Evolutionary conservation across 129 eudicot species (phyloP).

Genomic region (Deinandra increscens): DNA sequence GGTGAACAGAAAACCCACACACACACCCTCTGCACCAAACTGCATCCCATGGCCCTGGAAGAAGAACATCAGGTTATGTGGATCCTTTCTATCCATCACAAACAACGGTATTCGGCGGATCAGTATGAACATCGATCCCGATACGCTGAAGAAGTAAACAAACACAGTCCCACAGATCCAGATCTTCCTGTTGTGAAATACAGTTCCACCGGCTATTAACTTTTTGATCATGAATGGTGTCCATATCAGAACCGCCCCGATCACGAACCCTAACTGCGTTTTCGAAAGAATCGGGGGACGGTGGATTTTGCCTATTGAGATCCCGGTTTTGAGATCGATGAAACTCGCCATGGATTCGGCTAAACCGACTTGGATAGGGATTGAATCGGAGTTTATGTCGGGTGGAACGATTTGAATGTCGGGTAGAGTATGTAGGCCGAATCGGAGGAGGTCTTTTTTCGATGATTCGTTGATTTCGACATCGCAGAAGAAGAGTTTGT

Average conservation of each 20-base stretch:
- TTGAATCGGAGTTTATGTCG: slow-evolving; percentile 43
- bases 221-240: slow-evolving; percentile 52
- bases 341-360: slow-evolving; percentile 24
- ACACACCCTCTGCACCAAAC: slow-evolving; percentile 77
- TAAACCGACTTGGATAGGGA: slow-evolving; percentile 35
- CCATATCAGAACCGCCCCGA: slow-evolving; percentile 38
- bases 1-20: slow-evolving; percentile 64
- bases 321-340: slow-evolving; percentile 11
- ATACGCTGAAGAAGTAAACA: slow-evolving; percentile 78
- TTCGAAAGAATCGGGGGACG: slow-evolving; percentile 29
- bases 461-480: slow-evolving; percentile 29
- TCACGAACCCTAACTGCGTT: slow-evolving; percentile 26
- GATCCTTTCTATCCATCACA: slow-evolving; percentile 56
- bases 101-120: slow-evolving; percentile 69
- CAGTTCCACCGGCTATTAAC: slow-evolving; percentile 52
- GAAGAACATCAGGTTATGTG: slow-evolving; percentile 56
- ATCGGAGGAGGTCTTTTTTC: slow-evolving; percentile 47
- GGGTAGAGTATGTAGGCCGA: slow-evolving; percentile 59
- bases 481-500: slow-evolving; percentile 29
- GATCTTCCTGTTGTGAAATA: slow-evolving; percentile 52
- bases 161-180: slow-evolving; percentile 60
- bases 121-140: slow-evolving; percentile 69
- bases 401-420: slow-evolving; percentile 61
- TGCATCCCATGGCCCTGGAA: slow-evolving; percentile 88
- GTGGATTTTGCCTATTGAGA: slow-evolving; percentile 26